Evolutionary conservation across 2,329 filamentous ascomycete species (phyloP).

Genomic region (Plectosphaerella cucumerina): DNA sequence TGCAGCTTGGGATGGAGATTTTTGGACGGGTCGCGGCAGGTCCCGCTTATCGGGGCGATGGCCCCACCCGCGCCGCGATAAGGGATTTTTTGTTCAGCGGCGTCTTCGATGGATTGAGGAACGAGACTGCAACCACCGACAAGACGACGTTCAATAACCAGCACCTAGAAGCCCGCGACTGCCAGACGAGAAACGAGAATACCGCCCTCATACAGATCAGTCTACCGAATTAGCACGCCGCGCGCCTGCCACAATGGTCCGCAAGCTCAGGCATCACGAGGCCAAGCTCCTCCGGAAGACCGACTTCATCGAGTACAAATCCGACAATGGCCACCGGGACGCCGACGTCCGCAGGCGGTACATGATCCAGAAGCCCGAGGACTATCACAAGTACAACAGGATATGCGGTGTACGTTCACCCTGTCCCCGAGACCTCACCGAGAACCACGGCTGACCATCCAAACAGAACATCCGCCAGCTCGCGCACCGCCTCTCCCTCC

Average conservation of each 20-base stretch:
- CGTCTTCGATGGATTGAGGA: too few species aligned
- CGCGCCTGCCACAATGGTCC: constrained; percentile 62
- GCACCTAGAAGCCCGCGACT: too few species aligned
- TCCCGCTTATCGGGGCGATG: constrained; percentile 6
- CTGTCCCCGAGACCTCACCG: constrained; percentile 4
- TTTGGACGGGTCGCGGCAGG: constrained; percentile 12
- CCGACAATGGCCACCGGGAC: constrained; percentile 82
- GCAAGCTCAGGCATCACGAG: constrained; percentile 96
- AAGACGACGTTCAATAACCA: background rate
- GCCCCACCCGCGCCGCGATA: constrained; percentile 4
- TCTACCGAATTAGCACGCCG: too few species aligned
- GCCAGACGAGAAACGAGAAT: too few species aligned
- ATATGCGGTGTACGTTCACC: constrained; percentile 62
- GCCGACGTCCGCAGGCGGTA: constrained; percentile 77
- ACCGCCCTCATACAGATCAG: too few species aligned
- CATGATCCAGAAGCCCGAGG: constrained; percentile 83
- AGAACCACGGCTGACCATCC: constrained; percentile 16
- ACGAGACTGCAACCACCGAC: constrained; percentile 1
- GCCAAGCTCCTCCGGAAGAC: constrained; percentile 89
- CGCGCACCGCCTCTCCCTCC: constrained; percentile 79
- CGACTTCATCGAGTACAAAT: constrained; percentile 93
- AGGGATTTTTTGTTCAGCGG: constrained; percentile 4
- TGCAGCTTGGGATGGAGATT: constrained; percentile 5
- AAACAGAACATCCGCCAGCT: constrained; percentile 76
- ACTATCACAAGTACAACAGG: constrained; percentile 67